These are phyloP conservation scores for Kodamaea nitidulidarum DNA, from an alignment of 805 yeast genomes.

Conservation along the genomic window DNA sequence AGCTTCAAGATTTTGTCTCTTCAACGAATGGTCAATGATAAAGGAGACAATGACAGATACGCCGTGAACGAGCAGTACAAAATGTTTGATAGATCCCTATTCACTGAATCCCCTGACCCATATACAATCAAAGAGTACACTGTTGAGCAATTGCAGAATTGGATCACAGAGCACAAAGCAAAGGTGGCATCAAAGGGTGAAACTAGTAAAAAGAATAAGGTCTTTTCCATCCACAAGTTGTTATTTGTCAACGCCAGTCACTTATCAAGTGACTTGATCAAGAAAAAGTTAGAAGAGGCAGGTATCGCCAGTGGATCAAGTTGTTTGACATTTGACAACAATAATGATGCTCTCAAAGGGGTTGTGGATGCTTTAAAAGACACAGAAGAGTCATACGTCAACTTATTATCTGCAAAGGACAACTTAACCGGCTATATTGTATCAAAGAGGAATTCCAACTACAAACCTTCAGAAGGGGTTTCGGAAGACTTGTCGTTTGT, in stretches of 20 bases:
- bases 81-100: conserved; percentile 53
- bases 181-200: conserved; percentile 16
- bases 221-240: conserved; percentile 63
- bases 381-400: conserved; percentile 43
- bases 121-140: conserved; percentile 20
- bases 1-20: conserved; percentile 63
- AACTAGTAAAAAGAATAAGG: conserved; percentile 35
- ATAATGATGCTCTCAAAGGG: conserved; percentile 25
- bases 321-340: conserved; percentile 25
- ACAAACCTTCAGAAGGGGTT: conserved; percentile 34
- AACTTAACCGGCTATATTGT: conserved; percentile 56
- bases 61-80: conserved; percentile 73
- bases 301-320: conserved; percentile 46
- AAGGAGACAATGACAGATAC: conserved; percentile 57
- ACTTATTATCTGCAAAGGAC: conserved; percentile 29
- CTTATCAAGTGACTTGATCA: conserved; percentile 74
- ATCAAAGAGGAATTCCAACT: conserved; percentile 53
- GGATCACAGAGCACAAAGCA: conserved; percentile 38
- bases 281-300: conserved; percentile 45
- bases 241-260: conserved; percentile 66
- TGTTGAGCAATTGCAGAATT: conserved; percentile 27
- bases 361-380: conserved; percentile 41
- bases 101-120: conserved; percentile 20
- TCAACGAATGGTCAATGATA: conserved; percentile 75
- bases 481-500: conserved; percentile 42